Conservation (phyloP, 164 flowering plant species). For the Cinnamomum micranthum region DNA sequence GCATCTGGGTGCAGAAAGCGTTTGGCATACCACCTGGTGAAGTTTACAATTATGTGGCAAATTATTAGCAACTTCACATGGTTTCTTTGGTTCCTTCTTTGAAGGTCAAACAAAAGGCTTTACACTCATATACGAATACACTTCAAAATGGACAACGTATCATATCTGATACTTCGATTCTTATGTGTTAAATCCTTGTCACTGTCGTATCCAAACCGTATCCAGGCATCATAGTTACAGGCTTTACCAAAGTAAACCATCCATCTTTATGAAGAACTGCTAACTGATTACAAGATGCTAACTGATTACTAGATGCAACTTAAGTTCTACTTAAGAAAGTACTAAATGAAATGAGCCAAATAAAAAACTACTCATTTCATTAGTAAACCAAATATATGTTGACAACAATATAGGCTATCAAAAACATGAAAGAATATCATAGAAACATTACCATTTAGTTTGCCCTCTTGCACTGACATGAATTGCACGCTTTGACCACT, state of each 20-base stretch:
- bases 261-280: too few relatives aligned
- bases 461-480: conserved; percentile 79
- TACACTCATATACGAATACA: too few relatives aligned
- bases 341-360: not conserved
- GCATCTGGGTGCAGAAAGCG: conserved; percentile 94
- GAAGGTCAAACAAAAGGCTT: not conserved
- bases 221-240: too few relatives aligned
- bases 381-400: not conserved
- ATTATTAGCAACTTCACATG: not conserved
- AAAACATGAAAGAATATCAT: not conserved
- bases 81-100: not conserved
- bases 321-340: not conserved
- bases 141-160: too few relatives aligned
- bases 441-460: conserved; percentile 73
- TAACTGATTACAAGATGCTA: too few relatives aligned
- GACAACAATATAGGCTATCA: too few relatives aligned
- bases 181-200: too few relatives aligned
- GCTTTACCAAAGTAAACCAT: too few relatives aligned
- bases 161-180: too few relatives aligned
- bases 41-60: not conserved
- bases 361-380: not conserved
- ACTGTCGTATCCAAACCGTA: too few relatives aligned
- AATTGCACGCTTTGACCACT: conserved; percentile 88
- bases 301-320: too few relatives aligned
- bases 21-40: conserved; percentile 95